Base-by-base conservation (phyloP, 257 asterid species). In the Ballota nigra region DNA sequence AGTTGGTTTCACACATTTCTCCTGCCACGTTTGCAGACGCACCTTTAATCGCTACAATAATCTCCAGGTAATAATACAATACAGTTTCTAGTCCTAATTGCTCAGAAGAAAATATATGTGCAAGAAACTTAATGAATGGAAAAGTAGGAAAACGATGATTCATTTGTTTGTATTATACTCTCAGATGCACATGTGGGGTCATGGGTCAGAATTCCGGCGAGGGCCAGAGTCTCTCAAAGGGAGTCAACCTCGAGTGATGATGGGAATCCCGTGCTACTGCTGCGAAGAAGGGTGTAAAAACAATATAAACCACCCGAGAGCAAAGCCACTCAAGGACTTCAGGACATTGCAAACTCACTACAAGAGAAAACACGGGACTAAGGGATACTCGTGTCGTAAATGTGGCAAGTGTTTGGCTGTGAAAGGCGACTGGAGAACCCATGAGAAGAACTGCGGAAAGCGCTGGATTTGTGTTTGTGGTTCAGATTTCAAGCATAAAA, bases 181-280 rank as follows among this genome's bases (percentile, higher is more conserved):
- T 9, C 51, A 89, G 95, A 89, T 89, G 95, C 96, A 89, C 22
- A 81, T 89, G 95, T 89, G 95, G 95, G 95, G 96, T 0, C 95
- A 89, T 6, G 96, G 96, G 4, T 87, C 96, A 5, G 76, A 87
- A 29, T 89, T 73, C 49, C 66, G 96, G 0, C 69, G 87, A 10
- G 96, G 96, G 8, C 84, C 95, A 0, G 89, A 89, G 38, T 87
- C 95, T 0, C 75, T 89, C 8, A 87, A 80, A 74, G 95, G 92
- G 71, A 77, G 80, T 86, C 88, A 62, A 62, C 49, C 22, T 12
- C 73, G 78, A 22, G 86, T 80, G 9, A 84, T 85, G 87, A 19
- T 75, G 9, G 87, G 89, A 4, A 77, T 90, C 0, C 87, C 95
- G 3, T 87, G 96, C 81, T 87, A 89, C 70, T 87, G 96, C 74